Percentiles rank a stretch among this genome's conserved stretches.
Evolutionary conservation across 2,329 filamentous ascomycete species (phyloP).

Genomic region (Aspergillus tamarii): DNA sequence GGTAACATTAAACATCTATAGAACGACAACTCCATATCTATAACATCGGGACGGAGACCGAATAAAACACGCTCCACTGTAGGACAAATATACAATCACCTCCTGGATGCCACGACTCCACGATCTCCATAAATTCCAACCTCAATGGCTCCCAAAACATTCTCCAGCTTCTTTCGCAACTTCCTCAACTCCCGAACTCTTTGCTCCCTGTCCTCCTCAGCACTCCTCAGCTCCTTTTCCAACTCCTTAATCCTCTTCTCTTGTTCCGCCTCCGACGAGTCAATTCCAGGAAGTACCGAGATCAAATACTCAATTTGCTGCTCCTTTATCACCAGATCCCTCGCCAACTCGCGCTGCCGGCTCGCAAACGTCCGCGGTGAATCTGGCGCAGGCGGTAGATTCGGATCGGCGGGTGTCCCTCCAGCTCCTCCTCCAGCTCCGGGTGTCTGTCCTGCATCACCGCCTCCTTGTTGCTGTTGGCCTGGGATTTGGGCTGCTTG

Average conservation of each 20-base stretch:
- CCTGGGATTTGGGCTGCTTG: conserved; percentile 21
- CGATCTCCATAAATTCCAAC: conserved; percentile 38
- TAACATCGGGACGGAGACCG: neutral
- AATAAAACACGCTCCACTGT: neutral
- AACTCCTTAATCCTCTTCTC: conserved; percentile 47
- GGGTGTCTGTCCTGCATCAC: conserved; percentile 21
- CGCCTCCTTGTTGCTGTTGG: conserved; percentile 10
- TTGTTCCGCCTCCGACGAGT: conserved; percentile 49
- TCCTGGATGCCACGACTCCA: neutral
- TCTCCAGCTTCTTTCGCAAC: conserved; percentile 46
- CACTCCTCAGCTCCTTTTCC: conserved; percentile 47
- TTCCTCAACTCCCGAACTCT: conserved; percentile 48
- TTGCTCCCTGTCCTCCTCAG: conserved; percentile 46
- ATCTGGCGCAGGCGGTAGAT: conserved; percentile 43
- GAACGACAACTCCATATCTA: neutral
- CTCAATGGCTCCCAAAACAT: conserved; percentile 45
- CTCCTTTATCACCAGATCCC: conserved; percentile 53
- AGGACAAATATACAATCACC: neutral
- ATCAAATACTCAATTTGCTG: conserved; percentile 56
- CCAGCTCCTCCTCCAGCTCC: conserved; percentile 25
- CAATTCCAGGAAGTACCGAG: conserved; percentile 50
- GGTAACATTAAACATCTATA: neutral
- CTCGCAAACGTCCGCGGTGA: conserved; percentile 45
- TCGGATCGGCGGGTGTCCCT: conserved; percentile 32
- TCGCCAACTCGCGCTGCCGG: conserved; percentile 51